A percentile compares a stretch with the other conserved stretches of the same genome.
These are phyloP conservation scores for Diaporthe eres DNA, from an alignment of 2,329 filamentous ascomycete species.

Conservation along the genomic window DNA sequence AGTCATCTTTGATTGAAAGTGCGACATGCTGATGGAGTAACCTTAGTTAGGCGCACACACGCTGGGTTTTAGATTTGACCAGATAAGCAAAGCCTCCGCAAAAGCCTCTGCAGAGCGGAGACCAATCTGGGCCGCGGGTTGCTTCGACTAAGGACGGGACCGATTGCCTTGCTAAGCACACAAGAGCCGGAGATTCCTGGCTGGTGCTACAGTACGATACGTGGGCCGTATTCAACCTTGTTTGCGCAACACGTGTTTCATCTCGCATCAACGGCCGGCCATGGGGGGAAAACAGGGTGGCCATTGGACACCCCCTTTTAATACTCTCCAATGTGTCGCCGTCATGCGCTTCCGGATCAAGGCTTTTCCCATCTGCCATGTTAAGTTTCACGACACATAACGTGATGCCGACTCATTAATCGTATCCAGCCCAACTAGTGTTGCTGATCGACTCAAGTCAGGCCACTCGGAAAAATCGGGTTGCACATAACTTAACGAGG, in stretches of 20 bases:
- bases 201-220: slow-evolving; percentile 30
- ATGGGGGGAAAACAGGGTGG: background rate
- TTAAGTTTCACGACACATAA: slow-evolving; percentile 39
- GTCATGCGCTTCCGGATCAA: slow-evolving; percentile 28
- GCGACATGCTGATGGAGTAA: slow-evolving; percentile 20
- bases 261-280: slow-evolving; percentile 35
- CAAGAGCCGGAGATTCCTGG: slow-evolving; percentile 32
- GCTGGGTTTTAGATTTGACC: slow-evolving; percentile 19
- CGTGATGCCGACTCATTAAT: slow-evolving; percentile 38
- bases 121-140: slow-evolving; percentile 29
- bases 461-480: slow-evolving; percentile 1
- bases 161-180: slow-evolving; percentile 24
- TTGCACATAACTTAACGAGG: background rate
- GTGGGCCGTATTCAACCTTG: slow-evolving; percentile 38
- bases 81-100: slow-evolving; percentile 30
- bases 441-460: slow-evolving; percentile 34
- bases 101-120: slow-evolving; percentile 35
- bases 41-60: slow-evolving; percentile 10
- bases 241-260: slow-evolving; percentile 42
- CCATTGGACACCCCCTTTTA: slow-evolving; percentile 15
- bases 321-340: slow-evolving; percentile 31
- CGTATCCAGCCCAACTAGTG: slow-evolving; percentile 27
- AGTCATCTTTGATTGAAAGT: slow-evolving; percentile 27
- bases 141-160: slow-evolving; percentile 20
- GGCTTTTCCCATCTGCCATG: slow-evolving; percentile 26